Conservation (phyloP, 352 stramenopile genomes). For the Phytophthora macrochlamydospora region DNA sequence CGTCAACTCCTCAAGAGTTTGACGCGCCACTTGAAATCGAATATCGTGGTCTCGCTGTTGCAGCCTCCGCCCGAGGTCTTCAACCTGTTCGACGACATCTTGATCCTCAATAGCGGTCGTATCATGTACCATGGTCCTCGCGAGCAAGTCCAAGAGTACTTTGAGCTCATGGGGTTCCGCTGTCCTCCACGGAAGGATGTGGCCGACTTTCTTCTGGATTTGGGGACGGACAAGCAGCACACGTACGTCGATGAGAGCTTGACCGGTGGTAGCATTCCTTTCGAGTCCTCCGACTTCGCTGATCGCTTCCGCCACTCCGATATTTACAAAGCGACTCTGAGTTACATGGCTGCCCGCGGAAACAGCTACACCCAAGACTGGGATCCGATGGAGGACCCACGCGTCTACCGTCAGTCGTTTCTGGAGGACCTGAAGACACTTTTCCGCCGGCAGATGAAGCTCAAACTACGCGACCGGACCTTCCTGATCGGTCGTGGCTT, state of each 20-base stretch:
- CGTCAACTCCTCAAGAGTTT: constrained; percentile 42
- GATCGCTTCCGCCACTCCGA: constrained; percentile 44
- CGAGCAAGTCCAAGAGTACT: constrained; percentile 38
- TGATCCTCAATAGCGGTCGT: constrained; percentile 86
- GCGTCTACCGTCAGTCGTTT: constrained; percentile 44
- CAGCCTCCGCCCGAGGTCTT: constrained; percentile 93
- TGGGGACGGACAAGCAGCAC: constrained; percentile 45
- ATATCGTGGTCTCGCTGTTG: constrained; percentile 76
- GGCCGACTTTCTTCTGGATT: constrained; percentile 49
- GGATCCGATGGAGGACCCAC: constrained; percentile 13
- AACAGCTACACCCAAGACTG: not conserved
- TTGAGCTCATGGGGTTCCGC: constrained; percentile 39
- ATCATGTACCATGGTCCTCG: constrained; percentile 78
- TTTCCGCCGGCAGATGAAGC: constrained; percentile 53
- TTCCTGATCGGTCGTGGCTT: constrained; percentile 36
- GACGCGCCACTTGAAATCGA: constrained; percentile 44
- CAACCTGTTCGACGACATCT: constrained; percentile 93
- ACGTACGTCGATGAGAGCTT: constrained; percentile 21
- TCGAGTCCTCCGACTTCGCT: constrained; percentile 38
- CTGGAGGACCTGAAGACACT: constrained; percentile 35
- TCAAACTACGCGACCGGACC: constrained; percentile 55
- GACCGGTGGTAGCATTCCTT: constrained; percentile 15
- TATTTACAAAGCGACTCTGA: constrained; percentile 44
- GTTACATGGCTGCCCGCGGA: constrained; percentile 32
- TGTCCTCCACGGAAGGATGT: constrained; percentile 41